Base-by-base conservation (phyloP, 495 filamentous ascomycete species). In the Durotheca rogersii region DNA sequence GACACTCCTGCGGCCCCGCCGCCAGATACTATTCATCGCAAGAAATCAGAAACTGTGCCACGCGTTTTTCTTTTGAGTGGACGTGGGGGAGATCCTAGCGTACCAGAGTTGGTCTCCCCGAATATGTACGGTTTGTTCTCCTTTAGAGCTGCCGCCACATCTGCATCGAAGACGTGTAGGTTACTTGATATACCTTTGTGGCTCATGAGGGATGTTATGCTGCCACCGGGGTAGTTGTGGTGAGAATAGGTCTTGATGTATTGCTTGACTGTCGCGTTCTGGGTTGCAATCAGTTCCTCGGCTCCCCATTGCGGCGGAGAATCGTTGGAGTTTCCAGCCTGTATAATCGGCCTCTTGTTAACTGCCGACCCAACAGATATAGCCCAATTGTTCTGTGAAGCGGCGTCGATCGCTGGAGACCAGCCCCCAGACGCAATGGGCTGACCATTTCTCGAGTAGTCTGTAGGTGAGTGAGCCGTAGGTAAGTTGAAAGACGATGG, bases 81-180 rank as follows among this genome's bases (percentile, higher is more conserved):
- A 18, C 7, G 0, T 17, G 19, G 7, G 25, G 17, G 17, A 18
- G 21, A n/a, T n/a, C n/a, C n/a, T 5, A 7, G 51, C 41, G 4
- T 68, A 78, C 77, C 76, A 0, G 76, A 80, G 51, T 83, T 82
- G 0, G 78, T 84, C 63, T 84, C 80, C 1, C 80, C 80, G 20
- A 84, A 71, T 7, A 83, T 65, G 56, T 81, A 81, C 6, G 73
- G 68, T 41, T 80, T 81, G 1, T 71, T 71, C 20, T 66, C 51
- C 1, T 40, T 58, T n/a, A 60, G 46, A 6, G 76, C 74, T 10
- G 79, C 74, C 1, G 69, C 58, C 1, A 81, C 62, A 41, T 84
- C 78, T 1, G 72, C 65, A 11, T 72, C 69, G 53, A 78, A 84
- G 6, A 58, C 51, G 3, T 63, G 59, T 9, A 82, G 61, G 41